Percentiles rank a stretch among this genome's conserved stretches.
Conservation (phyloP, 1,284 basidiomycete species). For the Sporisorium iseilematis-ciliati region DNA sequence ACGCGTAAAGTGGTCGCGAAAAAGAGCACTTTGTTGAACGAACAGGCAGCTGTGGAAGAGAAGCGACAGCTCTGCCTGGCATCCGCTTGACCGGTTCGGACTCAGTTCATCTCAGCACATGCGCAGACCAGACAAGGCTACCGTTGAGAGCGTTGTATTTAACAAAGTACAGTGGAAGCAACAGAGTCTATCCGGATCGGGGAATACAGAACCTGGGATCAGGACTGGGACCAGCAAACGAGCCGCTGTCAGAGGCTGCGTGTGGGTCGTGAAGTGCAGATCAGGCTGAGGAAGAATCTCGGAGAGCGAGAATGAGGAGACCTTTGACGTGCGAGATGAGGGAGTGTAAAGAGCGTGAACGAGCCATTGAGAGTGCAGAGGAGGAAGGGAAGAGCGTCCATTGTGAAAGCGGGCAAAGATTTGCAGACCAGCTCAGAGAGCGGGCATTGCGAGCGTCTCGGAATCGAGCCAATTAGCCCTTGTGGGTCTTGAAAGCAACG, state of each 20-base stretch:
- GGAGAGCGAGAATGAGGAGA: neutral
- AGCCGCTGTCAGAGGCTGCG: conserved; percentile 2
- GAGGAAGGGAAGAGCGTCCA: conserved; percentile 19
- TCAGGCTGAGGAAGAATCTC: neutral
- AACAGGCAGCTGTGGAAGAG: neutral
- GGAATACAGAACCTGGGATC: conserved; percentile 13
- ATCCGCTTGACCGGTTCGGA: neutral
- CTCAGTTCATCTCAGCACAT: too few species aligned
- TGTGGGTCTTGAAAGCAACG: conserved; percentile 83
- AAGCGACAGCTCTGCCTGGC: neutral
- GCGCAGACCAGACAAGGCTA: neutral
- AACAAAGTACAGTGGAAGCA: conserved; percentile 39
- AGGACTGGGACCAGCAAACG: conserved; percentile 6
- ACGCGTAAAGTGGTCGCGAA: conserved; percentile 30
- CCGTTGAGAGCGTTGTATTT: conserved; percentile 17
- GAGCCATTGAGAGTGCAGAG: conserved; percentile 4
- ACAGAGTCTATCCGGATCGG: conserved; percentile 27
- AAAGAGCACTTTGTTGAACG: neutral
- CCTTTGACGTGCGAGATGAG: neutral
- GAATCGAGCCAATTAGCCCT: conserved; percentile 71
- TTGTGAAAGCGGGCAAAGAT: neutral
- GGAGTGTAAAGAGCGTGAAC: conserved; percentile 22
- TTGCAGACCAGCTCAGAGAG: neutral
- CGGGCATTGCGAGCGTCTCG: neutral
- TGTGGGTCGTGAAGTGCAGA: conserved; percentile 8